phyloP scores from a whole-genome alignment of 371 early-diverging fungal genomes.

The Mortierella sp. region DNA sequence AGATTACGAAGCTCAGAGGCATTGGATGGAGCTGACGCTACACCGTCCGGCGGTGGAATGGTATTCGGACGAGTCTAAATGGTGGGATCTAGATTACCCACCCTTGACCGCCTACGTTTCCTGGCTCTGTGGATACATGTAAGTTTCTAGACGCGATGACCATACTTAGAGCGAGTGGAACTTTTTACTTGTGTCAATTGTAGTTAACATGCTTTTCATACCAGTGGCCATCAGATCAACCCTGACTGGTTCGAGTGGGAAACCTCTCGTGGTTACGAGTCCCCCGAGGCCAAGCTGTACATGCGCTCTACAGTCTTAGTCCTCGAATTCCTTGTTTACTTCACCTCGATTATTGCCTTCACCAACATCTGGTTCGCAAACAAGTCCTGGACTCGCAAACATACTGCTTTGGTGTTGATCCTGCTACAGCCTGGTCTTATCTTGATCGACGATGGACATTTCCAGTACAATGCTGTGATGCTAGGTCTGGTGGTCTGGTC shows the following conservation, averaged over 20 bases:
- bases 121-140: slow-evolving; percentile 86
- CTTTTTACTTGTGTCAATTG: neutral
- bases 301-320: slow-evolving; percentile 89
- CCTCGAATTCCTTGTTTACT: slow-evolving; percentile 79
- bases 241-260: slow-evolving; percentile 89
- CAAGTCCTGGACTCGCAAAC: slow-evolving; percentile 55
- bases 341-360: slow-evolving; percentile 78
- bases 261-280: slow-evolving; percentile 86
- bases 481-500: slow-evolving; percentile 86
- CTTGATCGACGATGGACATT: slow-evolving; percentile 95
- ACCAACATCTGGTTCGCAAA: slow-evolving; percentile 57
- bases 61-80: slow-evolving; percentile 88
- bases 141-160: slow-evolving; percentile 35
- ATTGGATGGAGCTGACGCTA: slow-evolving; percentile 95
- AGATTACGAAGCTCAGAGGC: slow-evolving; percentile 97
- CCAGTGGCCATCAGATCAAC: slow-evolving; percentile 79
- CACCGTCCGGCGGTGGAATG: slow-evolving; percentile 82
- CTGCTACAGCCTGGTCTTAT: slow-evolving; percentile 88
- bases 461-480: slow-evolving; percentile 97
- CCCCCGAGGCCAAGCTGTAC: slow-evolving; percentile 76
- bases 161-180: neutral
- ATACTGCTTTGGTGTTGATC: slow-evolving; percentile 67
- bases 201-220: neutral
- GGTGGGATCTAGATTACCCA: slow-evolving; percentile 98
- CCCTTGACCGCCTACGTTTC: slow-evolving; percentile 93